Evolutionary conservation across 495 filamentous ascomycete genomes (phyloP), one percentile per base, ranked within the genome.

Genomic region (Xylaria telfairii): DNA sequence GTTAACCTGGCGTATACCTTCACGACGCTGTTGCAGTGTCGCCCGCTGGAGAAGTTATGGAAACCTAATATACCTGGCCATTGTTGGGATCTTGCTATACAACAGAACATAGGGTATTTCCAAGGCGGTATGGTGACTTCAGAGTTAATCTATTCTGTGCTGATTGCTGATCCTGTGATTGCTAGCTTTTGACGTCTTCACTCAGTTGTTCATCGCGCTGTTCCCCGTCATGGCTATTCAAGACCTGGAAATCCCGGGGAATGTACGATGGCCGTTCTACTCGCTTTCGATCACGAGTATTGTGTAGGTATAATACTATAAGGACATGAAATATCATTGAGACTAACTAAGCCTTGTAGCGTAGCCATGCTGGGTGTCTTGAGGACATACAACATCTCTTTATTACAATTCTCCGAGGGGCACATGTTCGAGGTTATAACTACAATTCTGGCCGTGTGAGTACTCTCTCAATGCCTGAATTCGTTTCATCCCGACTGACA

Each of bases 11-110:
- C 68, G 5, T 81, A 77, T 59, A 72, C 73, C 0, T 46, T 81
- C 42, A 74, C 76, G 39, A 70, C 76, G 26, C 76, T 80, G 65
- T 59, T 82, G 8, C 80, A 81, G 62, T 82, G 80, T 62, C 75
- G 78, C 5, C 80, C 80, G 47, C 71, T 82, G 28, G 78, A 78
- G 65, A 80, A 78, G 71, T 64, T 79, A 19, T 82, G 80, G 80
- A 71, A 76, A 7, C 75, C 76, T 5, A 37, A 69, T 0, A 74
- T 75, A 30, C 47, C 64, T 0, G 80, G 80, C 0, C 34, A 21
- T 10, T 82, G 80, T 60, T 80, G 75, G 72, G 71, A 76, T 56
- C 73, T 76, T n/a, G 69, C 49, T 41, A 74, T 80, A 13, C 78
- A 79, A 71, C 47, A 75, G n/a, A 76, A 79, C 61, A 77, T 82